Conservation (phyloP, 1,284 basidiomycete genomes). For the Stereum hirsutum region DNA sequence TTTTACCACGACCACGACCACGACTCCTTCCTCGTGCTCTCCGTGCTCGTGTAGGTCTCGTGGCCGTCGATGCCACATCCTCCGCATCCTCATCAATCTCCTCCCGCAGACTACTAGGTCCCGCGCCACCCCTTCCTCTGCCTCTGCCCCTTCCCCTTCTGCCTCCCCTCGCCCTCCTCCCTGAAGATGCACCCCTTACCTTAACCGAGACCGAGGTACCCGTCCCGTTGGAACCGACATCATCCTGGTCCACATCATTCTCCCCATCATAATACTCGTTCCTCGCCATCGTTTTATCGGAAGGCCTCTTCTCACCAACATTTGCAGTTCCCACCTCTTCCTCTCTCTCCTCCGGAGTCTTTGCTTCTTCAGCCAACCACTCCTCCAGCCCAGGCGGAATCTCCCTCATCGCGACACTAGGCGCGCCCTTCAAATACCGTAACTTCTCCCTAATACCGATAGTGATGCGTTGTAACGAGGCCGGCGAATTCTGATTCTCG, state of each 20-base stretch:
- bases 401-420: conserved; percentile 93
- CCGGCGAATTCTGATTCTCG: conserved; percentile 86
- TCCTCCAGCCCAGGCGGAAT: conserved; percentile 89
- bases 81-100: conserved; percentile 6
- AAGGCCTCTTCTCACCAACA: conserved; percentile 50
- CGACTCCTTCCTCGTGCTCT: not conserved
- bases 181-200: not conserved
- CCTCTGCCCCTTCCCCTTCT: not conserved
- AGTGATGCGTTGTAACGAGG: conserved; percentile 80
- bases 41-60: not conserved
- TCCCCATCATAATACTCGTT: conserved; percentile 74
- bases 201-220: too few relatives aligned
- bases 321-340: conserved; percentile 50
- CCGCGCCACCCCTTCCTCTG: not conserved
- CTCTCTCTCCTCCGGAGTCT: conserved; percentile 61
- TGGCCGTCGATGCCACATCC: not conserved
- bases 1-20: not conserved
- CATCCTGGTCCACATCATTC: conserved; percentile 46
- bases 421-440: conserved; percentile 90
- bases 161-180: not conserved
- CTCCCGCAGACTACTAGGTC: conserved; percentile 5
- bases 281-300: conserved; percentile 38
- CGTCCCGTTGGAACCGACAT: conserved; percentile 5
- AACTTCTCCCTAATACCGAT: conserved; percentile 85
- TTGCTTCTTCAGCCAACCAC: conserved; percentile 71